These are phyloP conservation scores for Chalara sp. DNA, from an alignment of 2,329 filamentous ascomycete species.

Conservation along the genomic window DNA sequence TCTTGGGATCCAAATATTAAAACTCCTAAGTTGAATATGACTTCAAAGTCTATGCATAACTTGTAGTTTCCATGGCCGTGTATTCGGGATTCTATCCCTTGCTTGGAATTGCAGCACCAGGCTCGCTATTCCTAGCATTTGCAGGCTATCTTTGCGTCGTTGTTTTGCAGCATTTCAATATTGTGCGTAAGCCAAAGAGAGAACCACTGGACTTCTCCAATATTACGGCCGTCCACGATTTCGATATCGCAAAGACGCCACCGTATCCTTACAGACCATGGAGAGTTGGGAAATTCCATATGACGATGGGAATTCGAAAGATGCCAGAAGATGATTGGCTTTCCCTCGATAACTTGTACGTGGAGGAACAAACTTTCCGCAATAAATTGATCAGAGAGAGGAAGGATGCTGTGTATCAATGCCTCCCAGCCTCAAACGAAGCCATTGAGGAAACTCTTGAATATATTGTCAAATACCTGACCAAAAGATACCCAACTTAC, in stretches of 20 bases:
- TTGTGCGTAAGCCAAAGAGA: background rate
- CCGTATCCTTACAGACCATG: slow-evolving; percentile 16
- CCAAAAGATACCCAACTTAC: slow-evolving; percentile 32
- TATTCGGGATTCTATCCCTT: background rate
- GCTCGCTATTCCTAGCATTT: background rate
- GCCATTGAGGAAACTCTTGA: slow-evolving; percentile 40
- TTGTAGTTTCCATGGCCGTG: no score
- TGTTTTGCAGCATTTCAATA: background rate
- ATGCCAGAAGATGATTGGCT: slow-evolving; percentile 21
- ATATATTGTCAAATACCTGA: slow-evolving; percentile 37
- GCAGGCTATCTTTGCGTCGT: background rate
- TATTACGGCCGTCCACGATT: background rate
- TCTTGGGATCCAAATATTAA: no score
- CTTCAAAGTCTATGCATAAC: no score
- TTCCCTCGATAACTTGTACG: slow-evolving; percentile 36
- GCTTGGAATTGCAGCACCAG: background rate
- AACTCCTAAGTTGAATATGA: no score
- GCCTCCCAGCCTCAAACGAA: slow-evolving; percentile 33
- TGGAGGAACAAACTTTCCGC: slow-evolving; percentile 34
- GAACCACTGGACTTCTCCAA: background rate
- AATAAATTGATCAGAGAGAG: slow-evolving; percentile 32
- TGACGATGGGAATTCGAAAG: slow-evolving; percentile 22
- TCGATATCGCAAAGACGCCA: background rate
- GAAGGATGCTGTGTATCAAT: slow-evolving; percentile 35
- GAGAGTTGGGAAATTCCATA: slow-evolving; percentile 20